Evolutionary conservation across 352 stramenopile genomes (phyloP).

Genomic region (Phytophthora foliorum): DNA sequence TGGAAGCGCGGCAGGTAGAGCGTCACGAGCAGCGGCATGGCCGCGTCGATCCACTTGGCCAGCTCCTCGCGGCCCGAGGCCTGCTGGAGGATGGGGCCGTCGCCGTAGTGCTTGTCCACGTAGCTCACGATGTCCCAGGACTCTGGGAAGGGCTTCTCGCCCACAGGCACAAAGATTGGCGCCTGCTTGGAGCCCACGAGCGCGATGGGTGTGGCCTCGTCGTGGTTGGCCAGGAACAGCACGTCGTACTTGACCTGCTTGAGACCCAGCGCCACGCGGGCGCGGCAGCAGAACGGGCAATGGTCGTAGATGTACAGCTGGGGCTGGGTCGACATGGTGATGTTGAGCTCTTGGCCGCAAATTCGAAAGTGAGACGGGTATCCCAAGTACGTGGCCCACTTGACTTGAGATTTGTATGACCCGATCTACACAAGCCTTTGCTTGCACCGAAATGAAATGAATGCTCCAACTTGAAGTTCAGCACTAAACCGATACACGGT

Average conservation of each 20-base stretch:
- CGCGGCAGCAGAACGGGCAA: constrained; percentile 65
- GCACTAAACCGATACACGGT: not conserved
- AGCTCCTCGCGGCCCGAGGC: constrained; percentile 51
- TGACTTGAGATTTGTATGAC: constrained; percentile 5
- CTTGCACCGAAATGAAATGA: not conserved
- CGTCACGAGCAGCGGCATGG: constrained; percentile 34
- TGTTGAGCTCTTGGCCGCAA: constrained; percentile 10
- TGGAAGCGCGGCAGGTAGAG: constrained; percentile 60
- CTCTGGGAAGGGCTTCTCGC: constrained; percentile 58
- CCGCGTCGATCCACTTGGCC: constrained; percentile 49
- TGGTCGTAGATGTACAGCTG: constrained; percentile 72
- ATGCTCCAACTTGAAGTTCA: constrained; percentile 5
- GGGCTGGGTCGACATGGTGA: not conserved
- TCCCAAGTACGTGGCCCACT: not conserved
- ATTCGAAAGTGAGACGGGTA: constrained; percentile 11
- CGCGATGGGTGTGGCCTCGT: constrained; percentile 57
- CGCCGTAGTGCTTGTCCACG: constrained; percentile 60
- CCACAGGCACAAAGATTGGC: constrained; percentile 56
- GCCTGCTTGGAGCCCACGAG: constrained; percentile 59
- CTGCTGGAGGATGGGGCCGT: constrained; percentile 37
- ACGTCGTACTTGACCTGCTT: constrained; percentile 53
- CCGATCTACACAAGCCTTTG: constrained; percentile 1
- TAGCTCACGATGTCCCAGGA: constrained; percentile 70
- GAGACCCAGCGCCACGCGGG: constrained; percentile 59
- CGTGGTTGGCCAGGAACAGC: constrained; percentile 59